A percentile compares a stretch with the other conserved stretches of the same genome.
Evolutionary conservation across 2,329 filamentous ascomycete genomes (phyloP).

Genomic region (Colletotrichum sp.): DNA sequence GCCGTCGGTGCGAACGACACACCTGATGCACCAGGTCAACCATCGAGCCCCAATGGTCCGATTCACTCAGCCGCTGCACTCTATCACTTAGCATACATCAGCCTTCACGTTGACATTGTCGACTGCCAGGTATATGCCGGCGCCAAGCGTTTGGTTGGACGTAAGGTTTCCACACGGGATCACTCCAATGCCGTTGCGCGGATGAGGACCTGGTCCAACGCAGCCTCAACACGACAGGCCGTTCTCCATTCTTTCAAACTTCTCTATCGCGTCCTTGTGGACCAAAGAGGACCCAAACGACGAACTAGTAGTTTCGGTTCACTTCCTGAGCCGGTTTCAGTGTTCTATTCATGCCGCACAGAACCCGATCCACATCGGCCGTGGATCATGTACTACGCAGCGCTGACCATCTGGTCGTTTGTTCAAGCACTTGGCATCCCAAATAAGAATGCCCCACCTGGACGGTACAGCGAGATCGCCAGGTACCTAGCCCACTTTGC

Average conservation of each 20-base stretch:
- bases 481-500: constrained; percentile 67
- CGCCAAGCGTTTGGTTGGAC: constrained; percentile 76
- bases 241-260: constrained; percentile 86
- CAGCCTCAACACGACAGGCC: constrained; percentile 77
- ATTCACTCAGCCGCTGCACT: constrained; percentile 82
- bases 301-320: constrained; percentile 21
- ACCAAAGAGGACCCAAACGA: constrained; percentile 43
- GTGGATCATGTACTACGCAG: constrained; percentile 90
- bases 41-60: constrained; percentile 63
- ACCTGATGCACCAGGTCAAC: constrained; percentile 45
- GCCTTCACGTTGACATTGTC: constrained; percentile 85
- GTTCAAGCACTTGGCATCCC: constrained; percentile 73
- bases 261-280: constrained; percentile 75
- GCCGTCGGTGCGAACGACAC: constrained; percentile 53
- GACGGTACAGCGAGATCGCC: constrained; percentile 36
- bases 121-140: constrained; percentile 91
- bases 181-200: constrained; percentile 74
- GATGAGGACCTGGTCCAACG: constrained; percentile 81
- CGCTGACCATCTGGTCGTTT: constrained; percentile 86
- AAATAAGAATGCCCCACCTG: constrained; percentile 6
- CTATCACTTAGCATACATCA: constrained; percentile 88
- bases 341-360: constrained; percentile 73
- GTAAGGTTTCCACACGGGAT: constrained; percentile 78
- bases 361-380: constrained; percentile 85
- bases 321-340: constrained; percentile 37